phyloP scores from a whole-genome alignment of 768 basidiomycete species.

The Xerocomellus chrysenteron region DNA sequence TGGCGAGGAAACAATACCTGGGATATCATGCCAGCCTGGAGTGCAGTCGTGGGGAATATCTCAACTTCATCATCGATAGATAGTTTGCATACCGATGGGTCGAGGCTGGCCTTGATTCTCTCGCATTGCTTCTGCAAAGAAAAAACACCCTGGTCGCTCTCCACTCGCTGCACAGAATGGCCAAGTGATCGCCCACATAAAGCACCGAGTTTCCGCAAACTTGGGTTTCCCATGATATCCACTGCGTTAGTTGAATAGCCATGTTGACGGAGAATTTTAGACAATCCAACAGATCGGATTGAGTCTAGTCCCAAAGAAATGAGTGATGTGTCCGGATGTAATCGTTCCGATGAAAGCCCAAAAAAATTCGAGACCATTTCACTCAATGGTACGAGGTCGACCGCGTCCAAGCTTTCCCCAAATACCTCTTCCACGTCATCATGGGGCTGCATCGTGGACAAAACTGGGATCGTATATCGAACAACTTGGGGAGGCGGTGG shows the following conservation, averaged over 20 bases:
- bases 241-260: conserved; percentile 36
- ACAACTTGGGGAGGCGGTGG: not conserved
- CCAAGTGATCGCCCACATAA: conserved; percentile 11
- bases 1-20: conserved; percentile 33
- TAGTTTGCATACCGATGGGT: conserved; percentile 17
- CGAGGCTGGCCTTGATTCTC: conserved; percentile 19
- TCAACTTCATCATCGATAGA: conserved; percentile 32
- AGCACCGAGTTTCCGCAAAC: conserved; percentile 8
- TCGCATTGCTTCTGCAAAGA: conserved; percentile 9
- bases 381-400: conserved; percentile 8
- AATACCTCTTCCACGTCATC: not conserved
- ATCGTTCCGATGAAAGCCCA: conserved; percentile 9
- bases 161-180: not conserved
- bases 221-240: conserved; percentile 37
- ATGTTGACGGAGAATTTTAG: conserved; percentile 33
- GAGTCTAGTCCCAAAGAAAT: conserved; percentile 49
- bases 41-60: conserved; percentile 41
- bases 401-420: not conserved
- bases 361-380: conserved; percentile 22
- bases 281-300: conserved; percentile 45
- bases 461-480: not conserved
- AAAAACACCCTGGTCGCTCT: conserved; percentile 11
- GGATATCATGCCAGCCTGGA: conserved; percentile 51
- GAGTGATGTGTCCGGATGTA: conserved; percentile 33
- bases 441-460: not conserved